Evolutionary conservation across 2,329 filamentous ascomycete genomes (phyloP).

Genomic region (Ophiocordyceps robertsii): DNA sequence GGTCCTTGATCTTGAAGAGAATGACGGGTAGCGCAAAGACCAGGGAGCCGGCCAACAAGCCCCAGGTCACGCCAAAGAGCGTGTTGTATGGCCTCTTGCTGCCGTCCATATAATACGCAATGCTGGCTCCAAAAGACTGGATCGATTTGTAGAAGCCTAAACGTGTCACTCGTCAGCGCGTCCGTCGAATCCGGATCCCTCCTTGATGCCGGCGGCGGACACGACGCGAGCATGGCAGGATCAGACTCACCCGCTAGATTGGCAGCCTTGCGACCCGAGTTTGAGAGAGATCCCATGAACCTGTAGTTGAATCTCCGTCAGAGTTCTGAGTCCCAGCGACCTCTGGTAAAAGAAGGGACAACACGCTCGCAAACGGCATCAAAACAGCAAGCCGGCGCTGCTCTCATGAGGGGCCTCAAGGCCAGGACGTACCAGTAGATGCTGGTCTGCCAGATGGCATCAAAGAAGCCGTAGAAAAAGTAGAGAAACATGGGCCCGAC

Average conservation of each 20-base stretch:
- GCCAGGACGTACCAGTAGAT: conserved; percentile 75
- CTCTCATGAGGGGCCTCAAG: no score
- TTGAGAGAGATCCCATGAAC: conserved; percentile 88
- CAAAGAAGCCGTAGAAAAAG: conserved; percentile 82
- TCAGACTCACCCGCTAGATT: conserved; percentile 36
- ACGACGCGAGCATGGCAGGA: rapidly evolving
- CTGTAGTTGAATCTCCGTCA: conserved; percentile 19
- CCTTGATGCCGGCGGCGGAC: not conserved
- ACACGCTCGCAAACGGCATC: no score
- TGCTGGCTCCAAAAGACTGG: conserved; percentile 60
- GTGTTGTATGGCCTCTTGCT: conserved; percentile 44
- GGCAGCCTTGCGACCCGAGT: conserved; percentile 82
- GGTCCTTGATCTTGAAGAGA: conserved; percentile 65
- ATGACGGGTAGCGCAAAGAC: conserved; percentile 70
- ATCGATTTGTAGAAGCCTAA: conserved; percentile 48
- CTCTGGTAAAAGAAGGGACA: no score
- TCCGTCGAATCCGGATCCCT: no score
- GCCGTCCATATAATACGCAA: conserved; percentile 20
- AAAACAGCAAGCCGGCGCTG: no score
- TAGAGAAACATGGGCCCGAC: conserved; percentile 76
- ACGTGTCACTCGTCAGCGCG: not conserved
- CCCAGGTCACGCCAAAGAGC: conserved; percentile 64
- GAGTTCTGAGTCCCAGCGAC: not conserved
- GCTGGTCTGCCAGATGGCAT: conserved; percentile 79
- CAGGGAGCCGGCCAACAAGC: conserved; percentile 57